A percentile compares a stretch with the other conserved stretches of the same genome.
Evolutionary conservation across 2,329 filamentous ascomycete genomes (phyloP).

Genomic region (Phoma sp.): DNA sequence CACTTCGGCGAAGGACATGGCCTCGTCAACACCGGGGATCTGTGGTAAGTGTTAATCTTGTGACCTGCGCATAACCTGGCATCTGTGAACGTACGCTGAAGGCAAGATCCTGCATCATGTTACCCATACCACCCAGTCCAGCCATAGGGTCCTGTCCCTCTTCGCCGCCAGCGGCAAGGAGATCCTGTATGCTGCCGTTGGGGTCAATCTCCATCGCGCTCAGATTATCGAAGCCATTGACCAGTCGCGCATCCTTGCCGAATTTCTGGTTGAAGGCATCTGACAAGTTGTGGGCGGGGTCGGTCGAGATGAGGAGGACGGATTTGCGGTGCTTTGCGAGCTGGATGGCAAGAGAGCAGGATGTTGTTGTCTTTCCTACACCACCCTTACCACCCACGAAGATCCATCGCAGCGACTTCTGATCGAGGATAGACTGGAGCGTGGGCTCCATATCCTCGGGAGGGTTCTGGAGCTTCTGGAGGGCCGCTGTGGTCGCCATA

Average conservation of each 20-base stretch:
- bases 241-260: constrained; percentile 92
- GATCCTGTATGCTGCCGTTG: constrained; percentile 95
- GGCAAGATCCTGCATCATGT: constrained; percentile 98
- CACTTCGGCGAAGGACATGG: constrained; percentile 99
- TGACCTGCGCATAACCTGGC: not conserved
- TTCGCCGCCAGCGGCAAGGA: constrained; percentile 81
- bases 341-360: constrained; percentile 97
- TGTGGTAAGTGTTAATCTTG: constrained; percentile 46
- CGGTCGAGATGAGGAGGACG: constrained; percentile 96
- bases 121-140: constrained; percentile 74
- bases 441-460: constrained; percentile 82
- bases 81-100: constrained; percentile 73
- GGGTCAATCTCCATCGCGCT: constrained; percentile 99
- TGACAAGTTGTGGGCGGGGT: constrained; percentile 96
- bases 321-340: constrained; percentile 93
- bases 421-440: constrained; percentile 92
- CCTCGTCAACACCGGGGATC: constrained; percentile 98
- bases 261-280: constrained; percentile 99
- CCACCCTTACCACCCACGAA: constrained; percentile 98
- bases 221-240: constrained; percentile 91
- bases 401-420: constrained; percentile 96
- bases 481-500: constrained; percentile 49
- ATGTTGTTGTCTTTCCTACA: constrained; percentile 99
- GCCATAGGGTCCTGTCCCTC: constrained; percentile 73
- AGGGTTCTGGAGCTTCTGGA: constrained; percentile 54